Evolutionary conservation across 768 basidiomycete genomes (phyloP).

Genomic region (Tylopilus cervinicoccineus): DNA sequence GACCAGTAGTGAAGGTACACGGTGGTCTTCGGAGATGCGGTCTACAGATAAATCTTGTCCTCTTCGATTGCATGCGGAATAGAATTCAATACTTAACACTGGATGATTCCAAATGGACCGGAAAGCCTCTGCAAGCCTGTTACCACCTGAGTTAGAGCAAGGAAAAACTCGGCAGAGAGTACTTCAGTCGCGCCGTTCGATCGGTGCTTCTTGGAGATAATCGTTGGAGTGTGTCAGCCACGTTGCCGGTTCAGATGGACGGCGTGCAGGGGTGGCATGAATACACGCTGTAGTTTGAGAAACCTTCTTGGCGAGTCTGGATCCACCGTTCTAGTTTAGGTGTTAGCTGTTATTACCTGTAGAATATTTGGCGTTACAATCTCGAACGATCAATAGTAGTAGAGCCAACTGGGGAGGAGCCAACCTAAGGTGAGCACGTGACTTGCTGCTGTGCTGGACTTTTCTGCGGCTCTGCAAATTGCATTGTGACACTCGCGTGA

Average conservation of each 20-base stretch:
- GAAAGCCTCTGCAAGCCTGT: neutral
- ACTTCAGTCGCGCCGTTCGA: neutral
- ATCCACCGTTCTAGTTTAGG: neutral
- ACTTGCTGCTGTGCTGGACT: conserved; percentile 2
- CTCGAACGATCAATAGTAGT: neutral
- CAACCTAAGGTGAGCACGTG: conserved; percentile 13
- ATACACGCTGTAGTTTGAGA: neutral
- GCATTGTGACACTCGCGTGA: conserved; percentile 5
- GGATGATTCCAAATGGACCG: neutral
- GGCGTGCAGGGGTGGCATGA: neutral
- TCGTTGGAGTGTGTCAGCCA: conserved; percentile 14
- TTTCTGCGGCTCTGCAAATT: conserved; percentile 5
- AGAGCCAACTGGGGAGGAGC: no score
- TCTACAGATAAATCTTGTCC: neutral
- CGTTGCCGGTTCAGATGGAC: conserved; percentile 5
- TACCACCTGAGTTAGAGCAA: neutral
- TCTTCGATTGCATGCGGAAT: neutral
- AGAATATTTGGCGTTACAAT: neutral
- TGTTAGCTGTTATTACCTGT: neutral
- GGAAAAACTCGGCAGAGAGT: neutral
- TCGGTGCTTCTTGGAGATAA: conserved; percentile 14
- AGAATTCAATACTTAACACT: neutral
- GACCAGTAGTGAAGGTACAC: neutral
- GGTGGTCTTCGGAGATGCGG: conserved; percentile 6
- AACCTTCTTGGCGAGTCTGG: conserved; percentile 1